phyloP scores from a whole-genome alignment of 2,329 filamentous ascomycete genomes.

The Colletotrichum truncatum region DNA sequence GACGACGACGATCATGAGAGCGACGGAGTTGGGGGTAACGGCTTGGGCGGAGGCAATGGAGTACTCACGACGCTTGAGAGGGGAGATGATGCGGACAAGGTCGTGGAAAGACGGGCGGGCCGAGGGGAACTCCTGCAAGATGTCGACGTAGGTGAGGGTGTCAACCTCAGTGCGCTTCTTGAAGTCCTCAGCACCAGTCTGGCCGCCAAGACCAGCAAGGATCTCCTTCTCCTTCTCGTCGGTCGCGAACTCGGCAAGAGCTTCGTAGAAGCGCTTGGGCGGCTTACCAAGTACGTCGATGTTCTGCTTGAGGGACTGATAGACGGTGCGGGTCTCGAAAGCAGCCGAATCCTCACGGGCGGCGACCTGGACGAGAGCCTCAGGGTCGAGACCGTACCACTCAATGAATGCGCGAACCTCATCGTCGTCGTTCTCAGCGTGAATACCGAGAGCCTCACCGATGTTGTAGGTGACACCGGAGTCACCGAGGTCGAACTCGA shows the following conservation, averaged over 20 bases:
- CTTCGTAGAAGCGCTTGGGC: slow-evolving; percentile 97
- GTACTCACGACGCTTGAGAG: slow-evolving; percentile 97
- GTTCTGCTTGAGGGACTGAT: slow-evolving; percentile 91
- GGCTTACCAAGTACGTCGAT: slow-evolving; percentile 97
- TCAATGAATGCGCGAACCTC: slow-evolving; percentile 87
- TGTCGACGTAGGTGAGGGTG: slow-evolving; percentile 88
- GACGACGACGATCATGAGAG: slow-evolving; percentile 96
- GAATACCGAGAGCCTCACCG: slow-evolving; percentile 94
- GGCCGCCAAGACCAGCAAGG: slow-evolving; percentile 78
- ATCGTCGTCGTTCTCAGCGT: slow-evolving; percentile 88
- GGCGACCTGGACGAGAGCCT: slow-evolving; percentile 90
- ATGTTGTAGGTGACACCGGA: slow-evolving; percentile 97
- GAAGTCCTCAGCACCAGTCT: slow-evolving; percentile 87
- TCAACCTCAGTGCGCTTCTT: slow-evolving; percentile 93
- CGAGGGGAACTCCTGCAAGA: slow-evolving; percentile 89
- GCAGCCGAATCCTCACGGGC: slow-evolving; percentile 79
- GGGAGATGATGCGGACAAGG: slow-evolving; percentile 84
- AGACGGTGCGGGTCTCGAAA: slow-evolving; percentile 89
- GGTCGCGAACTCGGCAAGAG: slow-evolving; percentile 84
- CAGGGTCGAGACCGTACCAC: slow-evolving; percentile 84
- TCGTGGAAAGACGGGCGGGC: slow-evolving; percentile 91
- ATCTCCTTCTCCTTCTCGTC: slow-evolving; percentile 85
- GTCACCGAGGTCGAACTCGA: slow-evolving; percentile 93
- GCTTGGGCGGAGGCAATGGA: slow-evolving; percentile 98
- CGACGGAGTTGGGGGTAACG: slow-evolving; percentile 87